Conservation (phyloP, 345 rosid species). For the Viola odorata region DNA sequence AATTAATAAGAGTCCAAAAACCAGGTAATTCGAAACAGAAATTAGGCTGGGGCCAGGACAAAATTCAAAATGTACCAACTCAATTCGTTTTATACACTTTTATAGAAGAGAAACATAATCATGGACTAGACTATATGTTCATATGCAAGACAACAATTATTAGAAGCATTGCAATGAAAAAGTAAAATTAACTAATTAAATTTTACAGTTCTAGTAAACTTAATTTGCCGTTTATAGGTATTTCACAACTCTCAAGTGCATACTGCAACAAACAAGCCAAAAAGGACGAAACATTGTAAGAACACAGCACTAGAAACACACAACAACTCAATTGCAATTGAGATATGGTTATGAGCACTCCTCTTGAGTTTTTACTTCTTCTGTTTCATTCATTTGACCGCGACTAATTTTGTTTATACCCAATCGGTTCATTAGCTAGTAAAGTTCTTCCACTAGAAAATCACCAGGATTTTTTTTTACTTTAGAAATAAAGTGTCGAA, state of each 20-base stretch:
- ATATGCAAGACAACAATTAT: constrained; percentile 27
- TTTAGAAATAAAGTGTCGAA: too few relatives aligned
- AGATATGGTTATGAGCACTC: too few relatives aligned
- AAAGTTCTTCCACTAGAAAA: too few relatives aligned
- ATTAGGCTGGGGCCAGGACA: constrained; percentile 14
- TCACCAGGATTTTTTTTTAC: too few relatives aligned
- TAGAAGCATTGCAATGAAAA: not conserved
- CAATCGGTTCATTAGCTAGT: too few relatives aligned
- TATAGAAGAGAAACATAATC: constrained; percentile 30
- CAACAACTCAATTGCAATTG: too few relatives aligned
- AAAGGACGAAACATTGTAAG: not conserved
- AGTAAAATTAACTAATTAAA: not conserved
- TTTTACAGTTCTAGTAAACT: not conserved
- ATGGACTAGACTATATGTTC: constrained; percentile 32
- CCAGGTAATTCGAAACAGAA: too few relatives aligned
- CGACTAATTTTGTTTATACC: too few relatives aligned
- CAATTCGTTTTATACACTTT: constrained; percentile 18
- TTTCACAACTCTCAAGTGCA: constrained; percentile 4
- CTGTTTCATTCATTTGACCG: too few relatives aligned
- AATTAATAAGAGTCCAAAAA: too few relatives aligned
- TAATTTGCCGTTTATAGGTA: constrained; percentile 18
- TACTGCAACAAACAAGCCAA: not conserved
- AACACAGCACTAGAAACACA: not conserved
- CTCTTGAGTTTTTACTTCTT: not conserved
- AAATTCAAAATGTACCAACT: constrained; percentile 17